A percentile compares a stretch with the other conserved stretches of the same genome.
Evolutionary conservation across 805 yeast genomes (phyloP).

Genomic region (Metschnikowia henanensis): DNA sequence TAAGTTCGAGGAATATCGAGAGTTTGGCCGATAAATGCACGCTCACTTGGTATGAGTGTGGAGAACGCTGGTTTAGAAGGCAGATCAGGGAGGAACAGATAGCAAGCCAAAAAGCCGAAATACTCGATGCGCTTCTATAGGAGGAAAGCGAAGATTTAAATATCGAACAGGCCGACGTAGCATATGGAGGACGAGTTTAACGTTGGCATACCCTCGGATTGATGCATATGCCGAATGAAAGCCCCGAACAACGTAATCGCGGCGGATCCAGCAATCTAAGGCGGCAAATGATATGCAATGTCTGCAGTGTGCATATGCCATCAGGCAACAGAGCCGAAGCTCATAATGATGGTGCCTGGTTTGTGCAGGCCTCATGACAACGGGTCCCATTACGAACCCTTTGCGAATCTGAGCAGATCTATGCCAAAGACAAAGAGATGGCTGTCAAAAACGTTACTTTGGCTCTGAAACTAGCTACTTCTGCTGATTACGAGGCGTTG

Average conservation of each 20-base stretch:
- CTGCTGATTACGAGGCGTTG: background rate
- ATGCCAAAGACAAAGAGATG: too few species aligned
- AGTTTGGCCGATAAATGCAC: too few species aligned
- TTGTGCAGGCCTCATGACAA: too few species aligned
- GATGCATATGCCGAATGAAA: slow-evolving; percentile 7
- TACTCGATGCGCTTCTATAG: background rate
- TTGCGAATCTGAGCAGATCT: too few species aligned
- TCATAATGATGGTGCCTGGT: too few species aligned
- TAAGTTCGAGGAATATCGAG: background rate
- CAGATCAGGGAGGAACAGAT: too few species aligned
- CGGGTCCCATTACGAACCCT: too few species aligned
- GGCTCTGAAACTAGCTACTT: too few species aligned
- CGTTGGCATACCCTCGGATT: background rate
- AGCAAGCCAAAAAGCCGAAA: background rate
- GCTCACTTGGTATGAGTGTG: too few species aligned
- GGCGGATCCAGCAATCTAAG: slow-evolving; percentile 5
- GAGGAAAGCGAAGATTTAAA: background rate
- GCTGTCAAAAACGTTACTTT: too few species aligned
- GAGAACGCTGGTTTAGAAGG: too few species aligned
- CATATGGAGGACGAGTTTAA: background rate
- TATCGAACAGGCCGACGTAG: background rate
- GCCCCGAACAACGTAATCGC: slow-evolving; percentile 6
- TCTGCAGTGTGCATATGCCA: slow-evolving; percentile 1
- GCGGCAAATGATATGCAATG: slow-evolving; percentile 5
- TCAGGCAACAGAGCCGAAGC: slow-evolving; percentile 2